A percentile compares a stretch with the other conserved stretches of the same genome.
phyloP scores from a whole-genome alignment of 106 monocot genomes.

The Amphibolis antarctica region DNA sequence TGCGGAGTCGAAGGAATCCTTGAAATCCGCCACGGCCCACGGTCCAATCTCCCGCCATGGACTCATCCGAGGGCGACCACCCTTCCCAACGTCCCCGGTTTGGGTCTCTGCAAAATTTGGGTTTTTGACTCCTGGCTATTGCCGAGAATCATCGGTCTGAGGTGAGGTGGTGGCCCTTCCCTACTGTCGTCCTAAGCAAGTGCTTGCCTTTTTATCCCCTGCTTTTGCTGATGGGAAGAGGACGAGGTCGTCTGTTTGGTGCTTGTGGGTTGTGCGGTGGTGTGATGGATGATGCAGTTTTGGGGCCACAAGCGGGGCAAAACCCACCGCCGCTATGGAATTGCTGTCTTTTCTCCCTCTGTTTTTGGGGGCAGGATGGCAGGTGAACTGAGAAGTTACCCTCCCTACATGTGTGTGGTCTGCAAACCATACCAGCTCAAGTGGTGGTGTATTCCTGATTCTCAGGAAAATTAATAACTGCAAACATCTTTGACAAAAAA shows the following conservation, averaged over 20 bases:
- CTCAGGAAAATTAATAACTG: background rate
- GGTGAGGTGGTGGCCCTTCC: background rate
- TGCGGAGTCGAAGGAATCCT: no score
- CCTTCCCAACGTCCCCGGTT: background rate
- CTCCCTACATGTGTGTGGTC: background rate
- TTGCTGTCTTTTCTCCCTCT: background rate
- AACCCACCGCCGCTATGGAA: background rate
- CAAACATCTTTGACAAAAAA: no score
- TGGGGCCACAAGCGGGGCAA: background rate
- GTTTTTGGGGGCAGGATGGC: background rate
- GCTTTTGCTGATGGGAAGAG: background rate
- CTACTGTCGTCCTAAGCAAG: no score
- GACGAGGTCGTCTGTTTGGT: background rate
- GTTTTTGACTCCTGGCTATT: background rate
- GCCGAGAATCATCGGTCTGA: background rate
- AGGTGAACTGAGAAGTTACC: background rate
- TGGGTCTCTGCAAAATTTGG: background rate
- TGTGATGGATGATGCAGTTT: background rate
- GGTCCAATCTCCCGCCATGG: background rate
- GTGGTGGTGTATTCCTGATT: background rate
- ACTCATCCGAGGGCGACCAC: background rate
- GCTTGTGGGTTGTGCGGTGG: background rate
- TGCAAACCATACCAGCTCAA: background rate
- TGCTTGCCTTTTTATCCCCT: no score
- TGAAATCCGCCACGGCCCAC: background rate